Conservation (phyloP, 306 rosid genomes). For the Castanopsis chinensis region DNA sequence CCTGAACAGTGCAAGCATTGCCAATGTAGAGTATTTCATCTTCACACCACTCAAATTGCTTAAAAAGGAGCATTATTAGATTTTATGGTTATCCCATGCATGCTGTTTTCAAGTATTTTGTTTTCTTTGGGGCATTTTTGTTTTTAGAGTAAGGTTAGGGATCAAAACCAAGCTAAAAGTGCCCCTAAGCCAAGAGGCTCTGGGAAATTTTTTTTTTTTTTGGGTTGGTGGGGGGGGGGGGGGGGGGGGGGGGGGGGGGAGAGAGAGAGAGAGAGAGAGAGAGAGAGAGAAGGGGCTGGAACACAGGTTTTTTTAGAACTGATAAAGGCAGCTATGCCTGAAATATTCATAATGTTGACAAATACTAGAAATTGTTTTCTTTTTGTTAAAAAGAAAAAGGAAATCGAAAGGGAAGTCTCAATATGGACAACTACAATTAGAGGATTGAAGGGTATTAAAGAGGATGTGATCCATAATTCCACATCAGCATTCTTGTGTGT, state of each 20-base stretch:
- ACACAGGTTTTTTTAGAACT: neutral
- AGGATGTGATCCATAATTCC: no score
- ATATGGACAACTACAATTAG: neutral
- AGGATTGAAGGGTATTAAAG: neutral
- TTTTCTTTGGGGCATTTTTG: neutral
- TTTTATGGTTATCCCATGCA: neutral
- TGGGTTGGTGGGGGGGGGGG: no score
- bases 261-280: no score
- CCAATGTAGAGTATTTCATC: neutral
- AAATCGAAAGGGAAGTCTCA: no score
- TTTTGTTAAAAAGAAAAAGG: neutral
- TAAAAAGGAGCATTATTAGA: neutral
- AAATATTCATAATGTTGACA: neutral
- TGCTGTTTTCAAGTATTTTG: neutral
- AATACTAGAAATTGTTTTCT: neutral
- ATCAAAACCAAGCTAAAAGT: no score
- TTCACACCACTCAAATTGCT: neutral
- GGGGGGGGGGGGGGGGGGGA: accelerated
- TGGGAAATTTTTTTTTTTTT: no score
- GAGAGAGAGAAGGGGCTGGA: no score
- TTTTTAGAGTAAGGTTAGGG: neutral
- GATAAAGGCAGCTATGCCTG: neutral
- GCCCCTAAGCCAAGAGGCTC: no score
- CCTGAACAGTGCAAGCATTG: neutral
- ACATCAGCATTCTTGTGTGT: no score